Evolutionary conservation across 345 rosid genomes (phyloP), one percentile per base, ranked within the genome.

Genomic region (Mallotus nudiflorus): DNA sequence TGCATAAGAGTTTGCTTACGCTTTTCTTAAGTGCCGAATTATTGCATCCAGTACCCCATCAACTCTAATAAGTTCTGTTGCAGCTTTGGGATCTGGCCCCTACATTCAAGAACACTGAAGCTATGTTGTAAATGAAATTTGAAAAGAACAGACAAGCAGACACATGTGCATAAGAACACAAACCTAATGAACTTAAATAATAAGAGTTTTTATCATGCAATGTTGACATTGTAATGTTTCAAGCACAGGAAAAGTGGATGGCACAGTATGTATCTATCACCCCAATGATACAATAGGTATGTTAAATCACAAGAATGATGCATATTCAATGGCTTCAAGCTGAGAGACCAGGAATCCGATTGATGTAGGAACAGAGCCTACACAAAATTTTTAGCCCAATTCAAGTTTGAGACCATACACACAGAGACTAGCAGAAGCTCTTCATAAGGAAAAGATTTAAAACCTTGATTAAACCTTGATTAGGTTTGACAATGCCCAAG

Each of bases 401-500:
- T 60, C 22, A 60, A 42, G 11, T 42, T 9, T 42, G 46, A 42
- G 11, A 24, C n/a, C 20, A 61, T 2, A 19, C 65, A 64, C 14
- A 12, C 1, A 49, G 13, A 70, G 20, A 56, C 19, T 75, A 14
- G 12, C 3, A 35, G 10, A 58, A 66, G 39, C 19, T 11, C 25
- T 40, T 67, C 64, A 50, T 37, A 10, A 55, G 22, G 62, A 57
- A 66, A 75, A 65, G 16, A 45, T 67, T 75, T 39, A 60, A 82
- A 71, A 95, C 99, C 96, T 92, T n/a, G n/a, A n/a, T n/a, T n/a
- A n/a, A n/a, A n/a, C n/a, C n/a, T n/a, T 92, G 73, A 95, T 92
- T 72, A 95, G 77, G 78, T 95, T 92, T 60, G 99, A 95, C 84
- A 95, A 80, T 39, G 98, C 98, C 99, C 96, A 92, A 42, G 99